Evolutionary conservation across 2,329 filamentous ascomycete genomes (phyloP).

Genomic region (Neofusicoccum sp.): DNA sequence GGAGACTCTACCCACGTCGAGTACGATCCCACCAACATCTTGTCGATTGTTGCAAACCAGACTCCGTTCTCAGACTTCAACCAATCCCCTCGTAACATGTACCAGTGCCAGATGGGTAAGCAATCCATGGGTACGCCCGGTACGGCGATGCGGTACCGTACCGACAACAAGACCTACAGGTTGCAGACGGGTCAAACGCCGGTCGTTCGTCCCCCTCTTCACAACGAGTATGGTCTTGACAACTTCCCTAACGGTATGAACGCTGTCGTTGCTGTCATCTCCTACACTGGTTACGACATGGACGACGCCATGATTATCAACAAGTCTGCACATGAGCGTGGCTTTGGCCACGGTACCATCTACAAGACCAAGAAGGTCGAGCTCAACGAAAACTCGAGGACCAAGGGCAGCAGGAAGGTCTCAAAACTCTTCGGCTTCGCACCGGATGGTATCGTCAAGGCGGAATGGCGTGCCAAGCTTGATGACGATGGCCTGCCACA

Average conservation of each 20-base stretch:
- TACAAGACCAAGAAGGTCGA: constrained; percentile 97
- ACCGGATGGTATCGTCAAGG: constrained; percentile 71
- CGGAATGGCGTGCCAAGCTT: constrained; percentile 69
- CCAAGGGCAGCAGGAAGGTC: constrained; percentile 67
- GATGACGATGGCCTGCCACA: constrained; percentile 87
- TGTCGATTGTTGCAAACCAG: constrained; percentile 97
- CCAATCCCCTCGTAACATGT: constrained; percentile 98
- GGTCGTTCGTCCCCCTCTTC: constrained; percentile 85
- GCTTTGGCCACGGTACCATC: constrained; percentile 92
- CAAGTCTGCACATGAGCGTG: constrained; percentile 93
- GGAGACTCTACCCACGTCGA: constrained; percentile 93
- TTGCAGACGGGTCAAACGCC: constrained; percentile 96
- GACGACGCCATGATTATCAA: constrained; percentile 99
- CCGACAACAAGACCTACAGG: constrained; percentile 96
- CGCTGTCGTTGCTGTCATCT: constrained; percentile 94
- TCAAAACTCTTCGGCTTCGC: constrained; percentile 91
- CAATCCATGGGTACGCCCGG: constrained; percentile 98
- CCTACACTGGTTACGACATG: constrained; percentile 99
- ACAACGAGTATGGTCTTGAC: constrained; percentile 95
- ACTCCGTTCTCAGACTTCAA: constrained; percentile 99
- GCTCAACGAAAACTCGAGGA: constrained; percentile 74
- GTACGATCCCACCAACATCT: constrained; percentile 90
- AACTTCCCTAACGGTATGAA: constrained; percentile 98
- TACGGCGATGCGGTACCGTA: constrained; percentile 80
- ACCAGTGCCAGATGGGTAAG: constrained; percentile 99